These are phyloP conservation scores for Boechera stricta DNA, from an alignment of 345 rosid genomes.

Conservation along the genomic window DNA sequence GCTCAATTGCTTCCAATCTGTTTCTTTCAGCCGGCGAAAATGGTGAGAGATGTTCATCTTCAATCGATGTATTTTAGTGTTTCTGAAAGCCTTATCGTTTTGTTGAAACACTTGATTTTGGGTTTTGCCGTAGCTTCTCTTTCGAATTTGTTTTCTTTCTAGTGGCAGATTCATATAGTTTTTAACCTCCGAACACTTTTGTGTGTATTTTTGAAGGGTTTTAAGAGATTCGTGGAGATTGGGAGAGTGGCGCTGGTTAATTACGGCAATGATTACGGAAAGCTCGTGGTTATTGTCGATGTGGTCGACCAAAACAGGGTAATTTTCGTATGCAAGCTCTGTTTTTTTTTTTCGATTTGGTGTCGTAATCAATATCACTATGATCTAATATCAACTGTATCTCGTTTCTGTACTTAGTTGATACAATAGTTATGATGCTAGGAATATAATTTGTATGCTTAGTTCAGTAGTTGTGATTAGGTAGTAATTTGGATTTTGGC, in stretches of 20 bases:
- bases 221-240: conserved; percentile 93
- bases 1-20: not conserved
- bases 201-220: conserved; percentile 53
- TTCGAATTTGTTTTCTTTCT: not conserved
- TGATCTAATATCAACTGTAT: no score
- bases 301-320: conserved; percentile 90
- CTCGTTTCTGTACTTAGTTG: not conserved
- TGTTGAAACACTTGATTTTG: not conserved
- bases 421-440: not conserved
- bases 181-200: not conserved
- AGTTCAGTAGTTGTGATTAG: not conserved
- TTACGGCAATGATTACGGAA: conserved; percentile 85
- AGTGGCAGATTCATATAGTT: not conserved
- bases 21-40: conserved; percentile 5
- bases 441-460: not conserved
- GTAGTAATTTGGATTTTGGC: not conserved
- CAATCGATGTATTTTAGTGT: not conserved
- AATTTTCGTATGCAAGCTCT: not conserved
- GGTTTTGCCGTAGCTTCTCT: not conserved
- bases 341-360: not conserved
- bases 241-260: conserved; percentile 88
- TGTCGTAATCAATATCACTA: not conserved
- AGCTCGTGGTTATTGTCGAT: conserved; percentile 89
- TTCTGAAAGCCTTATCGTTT: not conserved
- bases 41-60: conserved; percentile 9